Percentiles rank a stretch among this genome's conserved stretches.
Conservation (phyloP, 306 rosid species). For the Vigna hirtella region DNA sequence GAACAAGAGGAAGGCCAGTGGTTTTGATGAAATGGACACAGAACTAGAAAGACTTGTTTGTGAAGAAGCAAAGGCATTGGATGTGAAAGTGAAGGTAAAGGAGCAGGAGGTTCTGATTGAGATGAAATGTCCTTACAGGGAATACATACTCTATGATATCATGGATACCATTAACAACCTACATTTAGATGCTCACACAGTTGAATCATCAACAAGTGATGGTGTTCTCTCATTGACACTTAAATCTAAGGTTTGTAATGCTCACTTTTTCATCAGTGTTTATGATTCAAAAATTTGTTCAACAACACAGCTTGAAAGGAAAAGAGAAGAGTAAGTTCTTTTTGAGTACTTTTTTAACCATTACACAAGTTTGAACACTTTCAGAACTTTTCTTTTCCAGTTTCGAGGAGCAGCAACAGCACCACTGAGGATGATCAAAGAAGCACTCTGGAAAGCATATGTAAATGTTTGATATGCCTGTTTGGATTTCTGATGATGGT, state of each 20-base stretch:
- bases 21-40: constrained; percentile 52
- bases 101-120: constrained; percentile 71
- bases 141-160: constrained; percentile 73
- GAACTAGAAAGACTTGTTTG: constrained; percentile 42
- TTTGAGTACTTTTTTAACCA: background rate
- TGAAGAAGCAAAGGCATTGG: constrained; percentile 49
- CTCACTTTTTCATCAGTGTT: background rate
- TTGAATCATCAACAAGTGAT: constrained; percentile 70
- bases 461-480: constrained; percentile 42
- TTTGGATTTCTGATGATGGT: constrained; percentile 32
- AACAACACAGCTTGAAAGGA: background rate
- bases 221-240: constrained; percentile 73
- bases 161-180: constrained; percentile 73
- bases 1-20: constrained; percentile 77
- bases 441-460: constrained; percentile 67
- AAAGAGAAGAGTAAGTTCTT: too few species aligned
- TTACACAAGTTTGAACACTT: constrained; percentile 33
- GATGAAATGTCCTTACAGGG: constrained; percentile 84
- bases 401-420: constrained; percentile 75
- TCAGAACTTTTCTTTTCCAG: constrained; percentile 55
- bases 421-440: constrained; percentile 69
- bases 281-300: background rate
- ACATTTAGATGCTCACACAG: constrained; percentile 72
- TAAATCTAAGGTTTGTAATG: constrained; percentile 75
- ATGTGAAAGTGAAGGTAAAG: constrained; percentile 65